Percentiles rank a stretch among this genome's conserved stretches.
phyloP scores from a whole-genome alignment of 176 grass and related monocot genomes.

The Oryza coarctata region DNA sequence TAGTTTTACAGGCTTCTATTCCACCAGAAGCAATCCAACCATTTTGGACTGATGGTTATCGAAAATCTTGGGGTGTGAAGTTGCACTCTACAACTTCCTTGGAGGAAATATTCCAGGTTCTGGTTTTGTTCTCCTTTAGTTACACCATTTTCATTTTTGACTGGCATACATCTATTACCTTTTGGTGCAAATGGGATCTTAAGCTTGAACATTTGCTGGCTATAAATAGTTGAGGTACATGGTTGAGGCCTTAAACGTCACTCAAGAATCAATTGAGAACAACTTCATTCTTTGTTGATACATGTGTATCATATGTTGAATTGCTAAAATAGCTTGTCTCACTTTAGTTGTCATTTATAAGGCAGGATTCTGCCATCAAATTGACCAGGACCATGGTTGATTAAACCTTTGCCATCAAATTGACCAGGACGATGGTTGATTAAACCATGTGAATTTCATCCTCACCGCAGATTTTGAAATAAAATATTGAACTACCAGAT shows the following conservation, averaged over 20 bases:
- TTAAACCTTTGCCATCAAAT: constrained; percentile 25
- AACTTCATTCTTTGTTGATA: background rate
- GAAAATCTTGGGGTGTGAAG: constrained; percentile 87
- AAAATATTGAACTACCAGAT: constrained; percentile 9
- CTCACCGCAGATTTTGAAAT: constrained; percentile 11
- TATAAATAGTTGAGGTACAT: constrained; percentile 20
- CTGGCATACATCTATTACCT: constrained; percentile 3
- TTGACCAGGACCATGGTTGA: background rate
- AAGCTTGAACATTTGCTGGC: background rate
- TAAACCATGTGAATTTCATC: constrained; percentile 20
- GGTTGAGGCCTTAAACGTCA: constrained; percentile 26
- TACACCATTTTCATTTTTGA: constrained; percentile 4
- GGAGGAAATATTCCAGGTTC: constrained; percentile 70
- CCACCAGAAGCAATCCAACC: constrained; percentile 78
- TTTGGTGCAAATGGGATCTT: constrained; percentile 3
- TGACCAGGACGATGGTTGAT: constrained; percentile 7
- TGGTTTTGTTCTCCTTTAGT: constrained; percentile 33
- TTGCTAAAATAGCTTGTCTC: constrained; percentile 11
- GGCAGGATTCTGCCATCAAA: constrained; percentile 18
- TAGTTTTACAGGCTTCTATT: constrained; percentile 62
- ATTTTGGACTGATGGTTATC: constrained; percentile 81
- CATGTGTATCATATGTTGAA: constrained; percentile 13
- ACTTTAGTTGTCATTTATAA: constrained; percentile 10
- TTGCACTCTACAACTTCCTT: constrained; percentile 66
- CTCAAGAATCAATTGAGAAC: background rate